A percentile compares a stretch with the other conserved stretches of the same genome.
Evolutionary conservation across 371 early-diverging fungal species (phyloP).

Genomic region (Synchytrium microbalum): DNA sequence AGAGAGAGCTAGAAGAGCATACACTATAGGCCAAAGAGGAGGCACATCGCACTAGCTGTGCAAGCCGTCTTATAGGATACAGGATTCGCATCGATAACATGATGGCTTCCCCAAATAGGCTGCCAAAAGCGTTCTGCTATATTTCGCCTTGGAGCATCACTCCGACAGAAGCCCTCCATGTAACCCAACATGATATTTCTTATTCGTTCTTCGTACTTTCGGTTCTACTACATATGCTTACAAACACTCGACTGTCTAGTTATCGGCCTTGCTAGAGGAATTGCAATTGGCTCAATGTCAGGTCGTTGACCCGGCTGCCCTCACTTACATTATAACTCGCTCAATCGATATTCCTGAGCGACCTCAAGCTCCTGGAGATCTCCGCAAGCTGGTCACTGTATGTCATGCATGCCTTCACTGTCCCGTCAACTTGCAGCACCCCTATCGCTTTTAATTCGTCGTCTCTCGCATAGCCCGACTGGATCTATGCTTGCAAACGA

Average conservation of each 20-base stretch:
- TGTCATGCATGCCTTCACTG: no score
- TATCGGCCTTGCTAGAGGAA: not conserved
- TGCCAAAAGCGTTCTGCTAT: no score
- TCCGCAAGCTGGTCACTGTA: not conserved
- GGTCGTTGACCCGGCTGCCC: not conserved
- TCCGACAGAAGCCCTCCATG: no score
- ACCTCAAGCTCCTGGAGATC: not conserved
- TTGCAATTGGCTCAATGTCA: not conserved
- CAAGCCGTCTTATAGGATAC: no score
- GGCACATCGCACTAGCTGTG: no score
- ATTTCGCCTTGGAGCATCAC: not conserved
- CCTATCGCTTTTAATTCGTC: not conserved
- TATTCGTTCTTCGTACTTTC: not conserved
- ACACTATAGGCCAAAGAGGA: no score
- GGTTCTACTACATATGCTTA: not conserved
- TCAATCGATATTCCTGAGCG: not conserved
- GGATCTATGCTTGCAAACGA: not conserved
- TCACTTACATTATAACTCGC: not conserved
- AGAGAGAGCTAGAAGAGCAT: no score
- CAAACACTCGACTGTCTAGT: not conserved
- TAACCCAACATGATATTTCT: no score
- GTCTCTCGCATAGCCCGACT: not conserved
- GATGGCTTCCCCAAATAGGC: no score
- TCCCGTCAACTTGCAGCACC: not conserved
- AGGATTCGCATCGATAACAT: no score